These are phyloP conservation scores for Aspergillus cejpii DNA, from an alignment of 2,329 filamentous ascomycete genomes.

Conservation along the genomic window DNA sequence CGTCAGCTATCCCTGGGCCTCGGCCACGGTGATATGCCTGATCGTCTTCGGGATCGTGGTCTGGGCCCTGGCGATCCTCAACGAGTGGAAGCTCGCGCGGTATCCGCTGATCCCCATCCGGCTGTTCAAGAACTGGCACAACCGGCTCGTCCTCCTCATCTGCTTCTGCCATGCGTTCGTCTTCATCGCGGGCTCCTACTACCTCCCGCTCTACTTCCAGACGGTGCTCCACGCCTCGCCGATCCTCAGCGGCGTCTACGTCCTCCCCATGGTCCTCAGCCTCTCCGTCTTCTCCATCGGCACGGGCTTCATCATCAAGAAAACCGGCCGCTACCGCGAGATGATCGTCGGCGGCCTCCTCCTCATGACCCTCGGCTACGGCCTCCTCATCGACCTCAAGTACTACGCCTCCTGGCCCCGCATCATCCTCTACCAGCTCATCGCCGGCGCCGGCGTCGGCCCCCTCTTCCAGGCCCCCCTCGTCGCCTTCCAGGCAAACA, in stretches of 20 bases:
- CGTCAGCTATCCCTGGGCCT: conserved; percentile 66
- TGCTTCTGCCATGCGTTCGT: conserved; percentile 69
- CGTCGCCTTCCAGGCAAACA: conserved; percentile 57
- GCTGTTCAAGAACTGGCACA: conserved; percentile 61
- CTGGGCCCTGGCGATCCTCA: conserved; percentile 60
- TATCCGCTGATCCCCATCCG: conserved; percentile 72
- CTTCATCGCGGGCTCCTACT: conserved; percentile 73
- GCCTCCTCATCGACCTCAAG: conserved; percentile 55
- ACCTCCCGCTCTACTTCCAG: conserved; percentile 80
- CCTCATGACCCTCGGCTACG: conserved; percentile 59
- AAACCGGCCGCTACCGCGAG: conserved; percentile 59
- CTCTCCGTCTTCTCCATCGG: conserved; percentile 57
- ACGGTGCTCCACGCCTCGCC: conserved; percentile 62
- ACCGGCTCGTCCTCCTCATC: conserved; percentile 57
- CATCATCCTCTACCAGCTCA: conserved; percentile 51
- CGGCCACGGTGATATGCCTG: conserved; percentile 67
- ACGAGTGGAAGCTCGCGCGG: conserved; percentile 65
- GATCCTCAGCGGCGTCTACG: conserved; percentile 65
- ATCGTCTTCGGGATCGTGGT: conserved; percentile 64
- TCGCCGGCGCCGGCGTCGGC: conserved; percentile 56
- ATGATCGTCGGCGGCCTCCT: conserved; percentile 55
- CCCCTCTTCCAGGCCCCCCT: conserved; percentile 59
- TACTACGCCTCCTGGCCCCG: conserved; percentile 48
- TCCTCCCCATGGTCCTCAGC: conserved; percentile 63
- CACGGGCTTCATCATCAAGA: conserved; percentile 65